Conservation (phyloP, 208 protist genomes). For the Trypanosoma cruzi region DNA sequence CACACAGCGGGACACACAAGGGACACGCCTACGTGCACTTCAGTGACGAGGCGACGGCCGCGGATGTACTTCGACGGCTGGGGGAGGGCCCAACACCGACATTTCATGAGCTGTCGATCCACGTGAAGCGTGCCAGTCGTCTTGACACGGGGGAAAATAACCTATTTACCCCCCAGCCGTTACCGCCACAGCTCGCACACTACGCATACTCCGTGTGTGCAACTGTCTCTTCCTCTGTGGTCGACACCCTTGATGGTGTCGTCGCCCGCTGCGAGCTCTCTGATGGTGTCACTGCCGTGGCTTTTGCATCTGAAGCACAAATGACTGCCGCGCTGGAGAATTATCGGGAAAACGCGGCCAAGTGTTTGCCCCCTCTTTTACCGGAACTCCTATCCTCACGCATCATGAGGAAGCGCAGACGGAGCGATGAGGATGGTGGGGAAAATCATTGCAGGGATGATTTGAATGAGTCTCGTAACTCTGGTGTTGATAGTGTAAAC, state of each 20-base stretch:
- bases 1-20: constrained; percentile 33
- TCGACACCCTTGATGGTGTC: constrained; percentile 12
- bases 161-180: background rate
- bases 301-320: constrained; percentile 13
- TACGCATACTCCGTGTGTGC: constrained; percentile 13
- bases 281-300: constrained; percentile 8
- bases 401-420: constrained; percentile 1
- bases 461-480: background rate
- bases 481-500: background rate
- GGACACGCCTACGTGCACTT: constrained; percentile 59
- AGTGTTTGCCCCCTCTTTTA: constrained; percentile 26
- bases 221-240: constrained; percentile 1
- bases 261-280: constrained; percentile 12
- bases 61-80: constrained; percentile 15
- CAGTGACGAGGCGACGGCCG: constrained; percentile 2
- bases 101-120: constrained; percentile 10
- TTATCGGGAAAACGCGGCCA: background rate
- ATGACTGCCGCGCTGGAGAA: background rate
- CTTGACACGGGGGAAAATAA: background rate
- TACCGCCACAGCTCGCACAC: constrained; percentile 23
- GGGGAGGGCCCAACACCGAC: background rate
- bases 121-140: constrained; percentile 14
- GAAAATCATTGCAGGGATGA: background rate
- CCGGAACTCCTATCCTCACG: constrained; percentile 16
- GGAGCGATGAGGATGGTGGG: background rate